Evolutionary conservation across 2,329 filamentous ascomycete genomes (phyloP), one percentile per base, ranked within the genome.

Genomic region (Alternaria postmessia): DNA sequence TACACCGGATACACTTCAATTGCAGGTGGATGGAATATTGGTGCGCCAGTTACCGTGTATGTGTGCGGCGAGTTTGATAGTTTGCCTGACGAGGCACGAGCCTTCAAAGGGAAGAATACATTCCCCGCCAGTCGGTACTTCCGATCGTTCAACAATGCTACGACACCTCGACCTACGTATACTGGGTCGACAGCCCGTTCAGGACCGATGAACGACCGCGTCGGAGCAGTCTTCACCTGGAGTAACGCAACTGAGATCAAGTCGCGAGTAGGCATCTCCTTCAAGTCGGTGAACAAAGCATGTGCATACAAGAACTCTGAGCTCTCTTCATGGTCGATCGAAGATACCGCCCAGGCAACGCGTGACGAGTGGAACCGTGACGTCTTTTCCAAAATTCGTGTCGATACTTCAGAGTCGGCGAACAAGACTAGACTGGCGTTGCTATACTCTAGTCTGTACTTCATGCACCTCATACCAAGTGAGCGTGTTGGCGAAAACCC

Each of bases 401-500:
- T 77, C 14, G 71, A 75, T 36, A 71, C 65, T 5, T 74, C 73
- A 0, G 53, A 63, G 2, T 30, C 56, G 3, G 72, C 70, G 1
- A 78, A 78, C 42, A 69, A 71, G 43, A 77, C 75, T 2, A 67
- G 74, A 7, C 58, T 78, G 4, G 68, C 74, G 1, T 54, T 78
- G 6, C 49, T 78, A 0, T 78, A 78, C 52, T 78, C 75, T 3
- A 72, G 69, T 11, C 57, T 77, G 34, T 78, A 77, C 60, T 77
- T 77, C 53, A 77, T 73, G 73, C 74, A 78, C 43, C 70, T 78
- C 6, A 77, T 78, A 22, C 75, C 75, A 0, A 76, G 72, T 42
- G 74, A 78, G 60, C 72, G 75, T 2, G 56, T 75, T 3, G 88
- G 88, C 0, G 90, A 92, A 71, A 92, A 92, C 53, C 88, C 89